Evolutionary conservation across 768 basidiomycete genomes (phyloP).

Genomic region (Inosperma sp.): DNA sequence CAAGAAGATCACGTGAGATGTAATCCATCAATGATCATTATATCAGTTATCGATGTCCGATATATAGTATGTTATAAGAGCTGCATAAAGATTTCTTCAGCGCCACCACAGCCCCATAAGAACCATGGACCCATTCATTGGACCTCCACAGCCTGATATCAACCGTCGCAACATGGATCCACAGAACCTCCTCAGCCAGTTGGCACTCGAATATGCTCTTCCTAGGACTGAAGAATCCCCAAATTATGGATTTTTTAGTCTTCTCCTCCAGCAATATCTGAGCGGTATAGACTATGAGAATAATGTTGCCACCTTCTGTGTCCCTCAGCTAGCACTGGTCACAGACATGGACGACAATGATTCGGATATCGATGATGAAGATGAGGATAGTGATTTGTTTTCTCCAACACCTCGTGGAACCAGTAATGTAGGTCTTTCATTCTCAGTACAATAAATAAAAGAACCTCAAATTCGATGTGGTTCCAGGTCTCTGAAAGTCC

Average conservation of each 20-base stretch:
- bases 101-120: no score
- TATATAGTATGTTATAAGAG: no score
- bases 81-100: no score
- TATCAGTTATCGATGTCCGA: no score
- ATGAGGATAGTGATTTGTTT: background rate
- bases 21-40: no score
- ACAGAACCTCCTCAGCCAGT: background rate
- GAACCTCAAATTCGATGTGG: background rate
- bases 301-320: background rate
- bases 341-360: background rate
- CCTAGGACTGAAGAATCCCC: background rate
- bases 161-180: background rate
- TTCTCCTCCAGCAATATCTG: background rate
- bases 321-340: background rate
- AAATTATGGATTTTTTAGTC: background rate
- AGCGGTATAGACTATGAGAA: background rate
- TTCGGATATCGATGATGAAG: background rate
- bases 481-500: background rate
- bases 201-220: background rate
- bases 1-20: no score
- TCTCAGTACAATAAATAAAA: background rate
- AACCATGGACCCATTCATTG: background rate
- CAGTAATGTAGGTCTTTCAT: background rate
- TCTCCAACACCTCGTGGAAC: background rate
- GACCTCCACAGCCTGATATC: background rate